Conservation (phyloP, 257 asterid species). For the Solanum pinnatisectum region DNA sequence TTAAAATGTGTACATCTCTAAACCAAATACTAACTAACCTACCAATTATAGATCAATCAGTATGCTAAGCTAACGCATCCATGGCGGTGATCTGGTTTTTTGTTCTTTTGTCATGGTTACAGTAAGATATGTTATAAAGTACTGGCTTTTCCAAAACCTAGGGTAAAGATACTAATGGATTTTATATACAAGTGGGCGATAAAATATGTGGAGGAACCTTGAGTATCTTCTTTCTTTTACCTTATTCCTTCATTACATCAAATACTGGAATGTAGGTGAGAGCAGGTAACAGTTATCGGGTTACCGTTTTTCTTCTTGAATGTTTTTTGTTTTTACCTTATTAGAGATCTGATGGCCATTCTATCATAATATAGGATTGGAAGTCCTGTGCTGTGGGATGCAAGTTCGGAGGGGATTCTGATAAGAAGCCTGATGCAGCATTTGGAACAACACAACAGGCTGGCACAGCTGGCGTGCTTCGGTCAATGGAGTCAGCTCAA, state of each 20-base stretch:
- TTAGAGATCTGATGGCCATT: not conserved
- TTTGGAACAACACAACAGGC: slow-evolving; percentile 46
- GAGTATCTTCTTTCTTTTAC: not conserved
- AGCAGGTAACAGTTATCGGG: not conserved
- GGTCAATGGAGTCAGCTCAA: slow-evolving; percentile 90
- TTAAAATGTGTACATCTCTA: not conserved
- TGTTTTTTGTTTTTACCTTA: not conserved
- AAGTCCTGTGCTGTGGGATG: slow-evolving; percentile 76
- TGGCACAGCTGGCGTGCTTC: slow-evolving; percentile 49
- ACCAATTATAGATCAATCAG: not conserved
- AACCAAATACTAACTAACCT: not conserved
- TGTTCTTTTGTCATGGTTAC: not conserved
- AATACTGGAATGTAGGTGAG: not conserved
- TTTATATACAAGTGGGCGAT: not conserved
- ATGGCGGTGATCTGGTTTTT: not conserved
- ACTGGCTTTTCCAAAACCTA: not conserved
- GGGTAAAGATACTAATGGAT: not conserved
- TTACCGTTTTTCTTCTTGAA: not conserved
- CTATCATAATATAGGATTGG: slow-evolving; percentile 47
- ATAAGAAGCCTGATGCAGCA: slow-evolving; percentile 62
- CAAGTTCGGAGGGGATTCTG: slow-evolving; percentile 37
- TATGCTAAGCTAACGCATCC: not conserved
- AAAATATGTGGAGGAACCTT: not conserved
- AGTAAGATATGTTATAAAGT: not conserved
- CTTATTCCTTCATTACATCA: not conserved